phyloP scores from a whole-genome alignment of 306 rosid species.

The Quercus gilva region DNA sequence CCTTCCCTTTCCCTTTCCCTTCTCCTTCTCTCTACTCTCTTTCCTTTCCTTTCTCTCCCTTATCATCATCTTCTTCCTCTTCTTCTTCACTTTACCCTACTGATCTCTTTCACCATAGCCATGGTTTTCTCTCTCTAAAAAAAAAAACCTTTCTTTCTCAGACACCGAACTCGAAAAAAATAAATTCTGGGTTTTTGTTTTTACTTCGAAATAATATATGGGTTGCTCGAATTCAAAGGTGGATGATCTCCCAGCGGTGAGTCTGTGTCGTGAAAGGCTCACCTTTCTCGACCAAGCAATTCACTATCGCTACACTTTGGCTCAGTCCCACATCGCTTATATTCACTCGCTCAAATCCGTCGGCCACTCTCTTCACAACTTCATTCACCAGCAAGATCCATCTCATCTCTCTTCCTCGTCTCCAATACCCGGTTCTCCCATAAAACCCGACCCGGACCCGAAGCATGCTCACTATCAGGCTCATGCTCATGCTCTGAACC shows the following conservation, averaged over 20 bases:
- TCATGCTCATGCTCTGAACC: slow-evolving; percentile 9
- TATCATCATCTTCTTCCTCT: neutral
- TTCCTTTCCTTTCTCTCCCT: neutral
- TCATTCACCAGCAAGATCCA: slow-evolving; percentile 43
- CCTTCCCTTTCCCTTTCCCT: neutral
- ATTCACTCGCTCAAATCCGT: slow-evolving; percentile 59
- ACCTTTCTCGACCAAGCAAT: slow-evolving; percentile 74
- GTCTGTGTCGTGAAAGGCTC: slow-evolving; percentile 74
- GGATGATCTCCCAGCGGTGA: slow-evolving; percentile 94
- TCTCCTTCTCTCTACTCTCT: neutral
- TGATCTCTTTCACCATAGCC: neutral
- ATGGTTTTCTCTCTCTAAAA: neutral
- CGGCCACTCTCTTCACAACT: slow-evolving; percentile 64
- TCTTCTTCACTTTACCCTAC: slow-evolving; percentile 4
- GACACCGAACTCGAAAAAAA: too few species aligned
- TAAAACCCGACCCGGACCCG: slow-evolving; percentile 32
- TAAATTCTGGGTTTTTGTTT: neutral
- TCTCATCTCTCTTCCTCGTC: slow-evolving; percentile 28
- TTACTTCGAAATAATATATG: slow-evolving; percentile 29
- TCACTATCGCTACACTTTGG: slow-evolving; percentile 63
- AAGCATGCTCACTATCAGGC: neutral
- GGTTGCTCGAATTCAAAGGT: slow-evolving; percentile 91
- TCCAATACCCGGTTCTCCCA: slow-evolving; percentile 39
- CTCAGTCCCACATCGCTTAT: slow-evolving; percentile 74
- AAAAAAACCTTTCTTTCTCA: neutral